Evolutionary conservation across 2,329 filamentous ascomycete species (phyloP).

Genomic region (Madurella fahalii): DNA sequence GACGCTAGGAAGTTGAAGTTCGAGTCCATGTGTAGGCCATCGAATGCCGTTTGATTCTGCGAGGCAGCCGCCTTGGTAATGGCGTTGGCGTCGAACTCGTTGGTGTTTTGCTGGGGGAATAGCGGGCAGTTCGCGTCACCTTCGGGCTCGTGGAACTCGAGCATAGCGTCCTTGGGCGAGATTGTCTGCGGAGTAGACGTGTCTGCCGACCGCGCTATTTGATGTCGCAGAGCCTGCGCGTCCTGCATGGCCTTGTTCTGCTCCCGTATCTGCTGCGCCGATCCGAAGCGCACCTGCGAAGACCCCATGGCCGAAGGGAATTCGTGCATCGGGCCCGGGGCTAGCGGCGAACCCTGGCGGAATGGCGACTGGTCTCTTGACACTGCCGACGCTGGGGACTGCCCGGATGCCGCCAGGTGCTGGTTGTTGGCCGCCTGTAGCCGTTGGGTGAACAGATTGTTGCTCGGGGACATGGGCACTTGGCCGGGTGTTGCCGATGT

Average conservation of each 20-base stretch:
- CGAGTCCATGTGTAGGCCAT: slow-evolving; percentile 22
- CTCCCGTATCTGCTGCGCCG: slow-evolving; percentile 57
- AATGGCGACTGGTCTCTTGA: slow-evolving; percentile 77
- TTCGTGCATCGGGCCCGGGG: slow-evolving; percentile 45
- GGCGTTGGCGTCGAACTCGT: slow-evolving; percentile 39
- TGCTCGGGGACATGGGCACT: slow-evolving; percentile 47
- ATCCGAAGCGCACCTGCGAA: slow-evolving; percentile 42
- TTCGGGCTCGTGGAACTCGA: slow-evolving; percentile 77
- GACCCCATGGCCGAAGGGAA: slow-evolving; percentile 29
- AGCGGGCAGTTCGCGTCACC: slow-evolving; percentile 67
- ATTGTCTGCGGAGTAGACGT: slow-evolving; percentile 72
- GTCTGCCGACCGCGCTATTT: slow-evolving; percentile 38
- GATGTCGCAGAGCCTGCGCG: slow-evolving; percentile 42
- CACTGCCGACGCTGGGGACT: slow-evolving; percentile 44
- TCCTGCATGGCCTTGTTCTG: slow-evolving; percentile 59
- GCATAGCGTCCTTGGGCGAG: slow-evolving; percentile 84
- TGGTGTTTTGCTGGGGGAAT: slow-evolving; percentile 60
- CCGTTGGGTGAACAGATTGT: slow-evolving; percentile 67
- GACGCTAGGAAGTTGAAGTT: slow-evolving; percentile 32
- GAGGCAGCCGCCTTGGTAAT: slow-evolving; percentile 33
- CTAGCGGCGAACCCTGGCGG: slow-evolving; percentile 63
- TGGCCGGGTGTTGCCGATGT: slow-evolving; percentile 52
- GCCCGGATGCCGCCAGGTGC: slow-evolving; percentile 55
- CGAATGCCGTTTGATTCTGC: slow-evolving; percentile 26
- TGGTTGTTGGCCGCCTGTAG: slow-evolving; percentile 75